These are phyloP conservation scores for Cytospora schulzeri DNA, from an alignment of 2,329 filamentous ascomycete species.

Conservation along the genomic window DNA sequence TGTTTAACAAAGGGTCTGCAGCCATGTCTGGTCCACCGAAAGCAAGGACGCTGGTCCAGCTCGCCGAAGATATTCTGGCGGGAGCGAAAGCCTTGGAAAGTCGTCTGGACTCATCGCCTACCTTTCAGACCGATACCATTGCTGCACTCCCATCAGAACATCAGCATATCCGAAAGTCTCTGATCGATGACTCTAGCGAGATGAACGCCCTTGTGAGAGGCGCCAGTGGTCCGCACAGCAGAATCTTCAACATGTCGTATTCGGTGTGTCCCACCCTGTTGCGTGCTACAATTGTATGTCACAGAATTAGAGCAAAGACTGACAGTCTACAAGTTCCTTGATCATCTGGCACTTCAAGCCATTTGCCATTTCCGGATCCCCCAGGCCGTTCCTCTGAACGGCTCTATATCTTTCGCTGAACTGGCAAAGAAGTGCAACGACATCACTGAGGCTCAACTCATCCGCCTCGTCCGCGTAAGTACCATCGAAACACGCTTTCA, in stretches of 20 bases:
- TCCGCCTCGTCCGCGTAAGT: background rate
- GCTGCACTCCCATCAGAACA: background rate
- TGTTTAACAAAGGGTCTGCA: background rate
- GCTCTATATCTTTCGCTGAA: background rate
- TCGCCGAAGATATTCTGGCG: background rate
- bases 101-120: background rate
- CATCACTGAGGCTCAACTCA: slow-evolving; percentile 3
- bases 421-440: background rate
- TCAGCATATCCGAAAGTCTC: slow-evolving; percentile 3
- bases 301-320: background rate
- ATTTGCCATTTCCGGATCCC: background rate
- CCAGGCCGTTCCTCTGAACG: slow-evolving; percentile 1
- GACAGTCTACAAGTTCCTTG: background rate
- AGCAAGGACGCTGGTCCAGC: slow-evolving; percentile 1
- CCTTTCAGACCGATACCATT: slow-evolving; percentile 1
- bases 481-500: background rate
- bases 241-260: slow-evolving; percentile 7
- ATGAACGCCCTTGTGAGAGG: slow-evolving; percentile 2
- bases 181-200: slow-evolving; percentile 1
- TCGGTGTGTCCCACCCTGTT: background rate
- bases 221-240: background rate
- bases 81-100: background rate
- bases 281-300: background rate
- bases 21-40: background rate
- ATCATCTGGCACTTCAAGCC: background rate